Evolutionary conservation across 2,329 filamentous ascomycete genomes (phyloP), one percentile per base, ranked within the genome.

Genomic region (Alternaria panax): DNA sequence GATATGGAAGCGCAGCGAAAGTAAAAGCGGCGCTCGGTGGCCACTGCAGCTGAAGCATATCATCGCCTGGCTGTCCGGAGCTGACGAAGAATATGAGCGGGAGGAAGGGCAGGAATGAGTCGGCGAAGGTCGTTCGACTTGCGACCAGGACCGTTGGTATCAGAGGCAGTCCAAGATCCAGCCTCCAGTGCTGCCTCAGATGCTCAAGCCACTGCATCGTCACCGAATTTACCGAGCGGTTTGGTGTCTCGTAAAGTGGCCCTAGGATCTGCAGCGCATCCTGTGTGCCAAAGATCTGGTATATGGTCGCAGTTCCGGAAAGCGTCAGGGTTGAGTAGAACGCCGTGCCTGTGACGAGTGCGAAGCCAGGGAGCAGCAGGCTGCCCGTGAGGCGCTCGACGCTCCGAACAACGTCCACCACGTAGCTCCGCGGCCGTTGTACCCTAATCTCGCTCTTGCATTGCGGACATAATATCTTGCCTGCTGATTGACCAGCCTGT

Each of bases 381-480:
- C 76, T 84, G 64, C 79, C 86, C 74, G 82, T 88, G 77, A 80
- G 73, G 36, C 82, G 80, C 68, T 90, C 85, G 9, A 91, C 64
- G 16, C 81, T 76, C 51, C 90, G 86, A 61, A 89, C 85, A 0
- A 89, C 70, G 53, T 90, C 86, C 27, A 98, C 87, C 22, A 95
- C 79, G 22, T 87, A 81, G 72, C 93, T 93, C 70, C 85, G 87
- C 14, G 91, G 91, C 48, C 93, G 88, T 51, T 90, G 86, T 27
- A 98, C 83, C 52, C 86, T 82, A 70, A 98, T 96, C 66, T 88
- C 85, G 2, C 88, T 86, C 76, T 96, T 95, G 85, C 95, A 99
- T 63, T 96, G 91, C 2, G 94, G 94, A 75, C 95, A 99, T 54
- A 87, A 82, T 64, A 97, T 87, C 62, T 88, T 88, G 54, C 87